Evolutionary conservation across 345 rosid species (phyloP).

Genomic region (Cardamine chenopodiifolia): DNA sequence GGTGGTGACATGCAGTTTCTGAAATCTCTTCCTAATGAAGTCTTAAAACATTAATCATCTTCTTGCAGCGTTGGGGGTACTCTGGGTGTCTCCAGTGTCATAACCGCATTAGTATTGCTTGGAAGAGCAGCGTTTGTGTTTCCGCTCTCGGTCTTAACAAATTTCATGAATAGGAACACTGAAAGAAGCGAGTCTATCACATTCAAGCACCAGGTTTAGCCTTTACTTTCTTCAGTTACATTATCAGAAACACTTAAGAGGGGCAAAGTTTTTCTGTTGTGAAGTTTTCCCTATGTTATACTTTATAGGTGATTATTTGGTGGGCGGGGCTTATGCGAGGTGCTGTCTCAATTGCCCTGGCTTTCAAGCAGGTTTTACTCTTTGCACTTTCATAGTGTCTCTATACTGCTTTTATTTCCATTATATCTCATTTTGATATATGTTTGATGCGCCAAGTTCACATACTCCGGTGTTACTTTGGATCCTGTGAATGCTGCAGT

Average conservation of each 20-base stretch:
- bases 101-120: slow-evolving; percentile 57
- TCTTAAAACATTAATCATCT: background rate
- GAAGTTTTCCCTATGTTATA: slow-evolving; percentile 19
- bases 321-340: slow-evolving; percentile 98
- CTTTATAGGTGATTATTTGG: slow-evolving; percentile 76
- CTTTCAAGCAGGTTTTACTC: slow-evolving; percentile 78
- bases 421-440: slow-evolving; percentile 23
- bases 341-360: slow-evolving; percentile 89
- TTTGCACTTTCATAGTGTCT: background rate
- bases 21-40: slow-evolving; percentile 1
- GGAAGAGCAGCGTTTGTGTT: slow-evolving; percentile 90
- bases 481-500: slow-evolving; percentile 68
- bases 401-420: background rate
- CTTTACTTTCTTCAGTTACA: slow-evolving; percentile 10
- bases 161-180: slow-evolving; percentile 57
- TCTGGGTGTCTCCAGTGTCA: slow-evolving; percentile 52
- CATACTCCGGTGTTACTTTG: slow-evolving; percentile 70
- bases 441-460: slow-evolving; percentile 55
- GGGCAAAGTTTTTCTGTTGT: background rate
- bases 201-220: slow-evolving; percentile 62
- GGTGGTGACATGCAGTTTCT: background rate
- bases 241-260: slow-evolving; percentile 2
- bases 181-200: slow-evolving; percentile 53
- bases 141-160: slow-evolving; percentile 70
- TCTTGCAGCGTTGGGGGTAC: slow-evolving; percentile 58